Conservation (phyloP, 225 moss, liverwort and hornwort genomes). For the Bryoerythrophyllum caledonicum region DNA sequence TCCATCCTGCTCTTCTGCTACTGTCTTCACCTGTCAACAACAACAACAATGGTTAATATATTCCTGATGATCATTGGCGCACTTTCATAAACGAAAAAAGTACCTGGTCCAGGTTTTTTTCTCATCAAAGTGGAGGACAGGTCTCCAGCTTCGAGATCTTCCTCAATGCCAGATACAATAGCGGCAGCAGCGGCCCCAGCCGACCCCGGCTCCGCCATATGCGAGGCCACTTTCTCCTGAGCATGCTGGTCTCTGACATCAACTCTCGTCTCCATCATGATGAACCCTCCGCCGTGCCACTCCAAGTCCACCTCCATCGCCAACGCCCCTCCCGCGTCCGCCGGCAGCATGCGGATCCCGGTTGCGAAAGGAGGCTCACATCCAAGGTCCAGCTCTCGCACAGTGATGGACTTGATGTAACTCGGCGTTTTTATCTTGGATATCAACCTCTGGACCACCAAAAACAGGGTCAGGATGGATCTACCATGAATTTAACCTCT, state of each 20-base stretch:
- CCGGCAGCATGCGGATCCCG: constrained; percentile 52
- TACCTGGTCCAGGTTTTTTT: constrained; percentile 57
- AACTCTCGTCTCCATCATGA: constrained; percentile 67
- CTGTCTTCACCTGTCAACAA: constrained; percentile 44
- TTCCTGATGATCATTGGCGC: neutral
- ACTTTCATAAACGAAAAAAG: neutral
- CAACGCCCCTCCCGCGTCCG: constrained; percentile 55
- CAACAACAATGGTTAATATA: neutral
- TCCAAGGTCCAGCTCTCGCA: constrained; percentile 65
- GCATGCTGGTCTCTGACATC: constrained; percentile 65
- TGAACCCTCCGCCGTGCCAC: constrained; percentile 59
- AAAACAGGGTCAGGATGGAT: neutral
- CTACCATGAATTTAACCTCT: no score
- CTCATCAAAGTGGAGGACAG: constrained; percentile 25
- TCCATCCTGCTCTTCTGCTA: constrained; percentile 60
- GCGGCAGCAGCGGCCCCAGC: constrained; percentile 54
- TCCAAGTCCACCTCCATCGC: constrained; percentile 66
- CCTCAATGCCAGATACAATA: constrained; percentile 40
- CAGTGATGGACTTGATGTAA: constrained; percentile 59
- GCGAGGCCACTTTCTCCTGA: constrained; percentile 64
- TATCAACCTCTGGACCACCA: constrained; percentile 49
- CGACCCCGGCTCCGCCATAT: constrained; percentile 48
- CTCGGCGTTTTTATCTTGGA: constrained; percentile 63
- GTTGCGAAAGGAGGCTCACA: constrained; percentile 62
- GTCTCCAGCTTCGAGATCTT: constrained; percentile 48